Base-by-base conservation (phyloP, 768 basidiomycete species). In the Tylopilus sp. region DNA sequence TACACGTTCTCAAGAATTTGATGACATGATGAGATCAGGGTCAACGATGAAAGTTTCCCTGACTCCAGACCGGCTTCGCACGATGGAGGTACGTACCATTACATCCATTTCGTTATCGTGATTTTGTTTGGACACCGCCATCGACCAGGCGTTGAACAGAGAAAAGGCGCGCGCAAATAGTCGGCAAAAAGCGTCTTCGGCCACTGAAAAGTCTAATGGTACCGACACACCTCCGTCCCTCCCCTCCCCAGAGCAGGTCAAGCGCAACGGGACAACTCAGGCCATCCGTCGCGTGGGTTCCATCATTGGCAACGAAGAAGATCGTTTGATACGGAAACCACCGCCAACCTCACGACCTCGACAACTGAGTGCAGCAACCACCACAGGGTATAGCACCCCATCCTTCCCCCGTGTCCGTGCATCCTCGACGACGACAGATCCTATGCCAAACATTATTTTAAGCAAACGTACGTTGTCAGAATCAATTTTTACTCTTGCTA, bases 1-100 rank as follows among this genome's bases (percentile, higher is more conserved):
- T 65, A 73, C 56, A 67, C 79, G 68, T 60, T 75, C 81, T 50
- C 85, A 88, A 56, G 90, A 95, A 67, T 98, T 98, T 68, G 95
- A 98, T 69, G 85, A 92, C 68, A 75, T 98, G 69, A 86, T 98
- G 83, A 83, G 82, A 46, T 92, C 90, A 52, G 82, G 86, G 53
- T 78, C 87, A 51, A 98, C 95, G 18, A 89, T 97, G 88, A 97
- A 92, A 66, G 85, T 98, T 60, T 95, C 93, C 38, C 78, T 97
- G 56, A 98, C 95, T 30, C 95, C 95, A 50, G 93, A 97, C 74
- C 80, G 95, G 48, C 75, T 98, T 51, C 88, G 85, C 66, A 91
- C 84, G 44, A 95, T 95, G 82, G 93, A 97, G 79, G 94, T 95
- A 71, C 64, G 81, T 75, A 57, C 61, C 52, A 28, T 51, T 47